Evolutionary conservation across 2,329 filamentous ascomycete genomes (phyloP).

Genomic region (Claviceps sorghi): DNA sequence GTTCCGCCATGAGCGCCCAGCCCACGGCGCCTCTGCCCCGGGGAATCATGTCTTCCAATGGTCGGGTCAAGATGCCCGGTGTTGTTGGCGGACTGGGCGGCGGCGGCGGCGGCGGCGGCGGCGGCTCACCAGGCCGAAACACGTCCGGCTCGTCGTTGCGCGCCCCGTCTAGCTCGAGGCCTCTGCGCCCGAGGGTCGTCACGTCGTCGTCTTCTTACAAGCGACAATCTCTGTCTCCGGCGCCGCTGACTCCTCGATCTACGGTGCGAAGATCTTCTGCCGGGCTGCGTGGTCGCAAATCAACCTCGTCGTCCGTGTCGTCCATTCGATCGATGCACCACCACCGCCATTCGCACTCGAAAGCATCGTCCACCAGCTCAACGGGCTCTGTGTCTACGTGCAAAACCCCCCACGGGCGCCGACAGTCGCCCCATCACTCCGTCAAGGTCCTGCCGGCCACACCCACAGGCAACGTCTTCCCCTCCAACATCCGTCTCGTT

Average conservation of each 20-base stretch:
- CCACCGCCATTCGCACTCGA: constrained; percentile 75
- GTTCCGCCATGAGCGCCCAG: constrained; percentile 17
- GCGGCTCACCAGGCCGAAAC: constrained; percentile 9
- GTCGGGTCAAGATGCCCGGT: constrained; percentile 22
- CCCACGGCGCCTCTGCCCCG: constrained; percentile 33
- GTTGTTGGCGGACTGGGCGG: constrained; percentile 4
- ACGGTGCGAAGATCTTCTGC: constrained; percentile 70
- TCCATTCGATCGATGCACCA: constrained; percentile 86
- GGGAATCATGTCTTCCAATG: constrained; percentile 34
- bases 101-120: background rate
- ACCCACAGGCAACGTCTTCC: constrained; percentile 60
- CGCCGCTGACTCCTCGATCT: constrained; percentile 75
- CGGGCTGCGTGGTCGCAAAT: constrained; percentile 81
- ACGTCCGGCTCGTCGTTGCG: constrained; percentile 10
- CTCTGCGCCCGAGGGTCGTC: constrained; percentile 15
- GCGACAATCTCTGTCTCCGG: constrained; percentile 71
- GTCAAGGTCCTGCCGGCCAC: constrained; percentile 93
- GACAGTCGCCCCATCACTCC: constrained; percentile 70
- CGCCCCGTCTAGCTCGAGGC: constrained; percentile 15
- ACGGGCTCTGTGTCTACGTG: constrained; percentile 59
- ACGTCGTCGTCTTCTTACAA: constrained; percentile 34
- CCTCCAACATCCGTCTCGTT: constrained; percentile 73
- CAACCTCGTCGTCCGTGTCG: constrained; percentile 87
- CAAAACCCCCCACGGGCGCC: constrained; percentile 47
- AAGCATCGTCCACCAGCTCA: constrained; percentile 85